Evolutionary conservation across 2,329 filamentous ascomycete genomes (phyloP).

Genomic region (Westerdykella sp.): DNA sequence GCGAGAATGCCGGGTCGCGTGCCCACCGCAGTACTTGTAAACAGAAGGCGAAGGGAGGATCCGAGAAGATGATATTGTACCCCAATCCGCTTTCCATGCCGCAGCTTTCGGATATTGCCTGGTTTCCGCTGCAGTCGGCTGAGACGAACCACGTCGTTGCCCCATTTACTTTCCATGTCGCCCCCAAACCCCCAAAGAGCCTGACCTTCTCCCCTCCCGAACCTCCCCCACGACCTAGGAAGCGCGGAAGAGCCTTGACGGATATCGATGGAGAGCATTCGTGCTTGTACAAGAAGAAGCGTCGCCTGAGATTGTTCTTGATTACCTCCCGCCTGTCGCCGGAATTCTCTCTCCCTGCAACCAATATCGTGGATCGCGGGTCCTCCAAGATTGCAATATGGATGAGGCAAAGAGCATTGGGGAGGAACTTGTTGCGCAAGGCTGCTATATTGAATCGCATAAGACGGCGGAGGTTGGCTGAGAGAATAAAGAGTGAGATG

Average conservation of each 20-base stretch:
- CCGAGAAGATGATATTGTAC: slow-evolving; percentile 26
- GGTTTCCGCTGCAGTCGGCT: too few species aligned
- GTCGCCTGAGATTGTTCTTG: slow-evolving; percentile 54
- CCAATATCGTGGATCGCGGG: slow-evolving; percentile 62
- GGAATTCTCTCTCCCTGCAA: slow-evolving; percentile 63
- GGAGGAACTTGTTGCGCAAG: slow-evolving; percentile 53
- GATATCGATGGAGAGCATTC: slow-evolving; percentile 54
- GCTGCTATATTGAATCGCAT: slow-evolving; percentile 61
- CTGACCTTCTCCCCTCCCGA: slow-evolving; percentile 32
- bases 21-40: slow-evolving; percentile 10
- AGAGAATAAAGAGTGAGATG: slow-evolving; percentile 13
- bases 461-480: slow-evolving; percentile 36
- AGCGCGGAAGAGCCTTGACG: slow-evolving; percentile 48
- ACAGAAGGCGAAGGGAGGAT: slow-evolving; percentile 25
- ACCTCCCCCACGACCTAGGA: slow-evolving; percentile 28
- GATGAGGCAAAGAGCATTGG: slow-evolving; percentile 44
- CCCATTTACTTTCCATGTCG: slow-evolving; percentile 31
- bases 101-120: too few species aligned
- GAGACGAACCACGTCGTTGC: not conserved
- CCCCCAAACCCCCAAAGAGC: slow-evolving; percentile 21
- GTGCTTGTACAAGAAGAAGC: slow-evolving; percentile 56
- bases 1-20: slow-evolving; percentile 27
- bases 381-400: slow-evolving; percentile 44
- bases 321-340: slow-evolving; percentile 65
- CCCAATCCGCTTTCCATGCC: not conserved